phyloP scores from a whole-genome alignment of 2,329 filamentous ascomycete species.

The Botrytis paeoniae region DNA sequence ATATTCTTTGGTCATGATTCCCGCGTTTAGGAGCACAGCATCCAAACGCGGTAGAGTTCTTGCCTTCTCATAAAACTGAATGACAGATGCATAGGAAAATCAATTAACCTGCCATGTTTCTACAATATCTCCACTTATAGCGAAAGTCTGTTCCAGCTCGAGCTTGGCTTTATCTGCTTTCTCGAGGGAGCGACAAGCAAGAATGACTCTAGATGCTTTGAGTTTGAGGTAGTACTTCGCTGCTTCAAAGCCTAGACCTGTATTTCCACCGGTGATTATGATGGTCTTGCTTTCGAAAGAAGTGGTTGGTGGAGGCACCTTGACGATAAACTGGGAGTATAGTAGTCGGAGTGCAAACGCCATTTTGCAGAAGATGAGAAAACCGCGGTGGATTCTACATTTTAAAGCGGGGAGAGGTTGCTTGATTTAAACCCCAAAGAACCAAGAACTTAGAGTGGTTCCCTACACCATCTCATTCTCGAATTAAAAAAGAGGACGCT shows the following conservation, averaged over 20 bases:
- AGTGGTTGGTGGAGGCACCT: neutral
- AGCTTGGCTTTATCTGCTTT: conserved; percentile 27
- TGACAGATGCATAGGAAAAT: conserved; percentile 21
- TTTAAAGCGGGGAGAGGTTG: neutral
- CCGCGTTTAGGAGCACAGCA: neutral
- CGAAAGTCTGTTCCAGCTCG: conserved; percentile 20
- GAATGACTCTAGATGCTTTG: conserved; percentile 23
- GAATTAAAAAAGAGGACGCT: neutral
- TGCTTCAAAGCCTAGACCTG: neutral
- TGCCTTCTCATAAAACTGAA: conserved; percentile 20
- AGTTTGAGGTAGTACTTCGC: neutral
- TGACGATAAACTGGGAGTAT: neutral
- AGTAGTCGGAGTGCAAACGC: neutral
- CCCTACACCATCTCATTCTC: neutral
- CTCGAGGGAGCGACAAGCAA: conserved; percentile 24
- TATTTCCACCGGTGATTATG: neutral
- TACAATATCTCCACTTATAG: neutral
- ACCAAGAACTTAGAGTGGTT: neutral
- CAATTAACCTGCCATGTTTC: conserved; percentile 27
- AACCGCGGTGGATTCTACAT: rapidly evolving
- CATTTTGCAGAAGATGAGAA: neutral
- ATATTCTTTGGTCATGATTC: neutral
- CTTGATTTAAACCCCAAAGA: neutral
- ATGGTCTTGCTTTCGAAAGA: neutral
- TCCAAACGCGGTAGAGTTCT: neutral